Conservation (phyloP, 805 yeast genomes). For the Metschnikowia anglica region DNA sequence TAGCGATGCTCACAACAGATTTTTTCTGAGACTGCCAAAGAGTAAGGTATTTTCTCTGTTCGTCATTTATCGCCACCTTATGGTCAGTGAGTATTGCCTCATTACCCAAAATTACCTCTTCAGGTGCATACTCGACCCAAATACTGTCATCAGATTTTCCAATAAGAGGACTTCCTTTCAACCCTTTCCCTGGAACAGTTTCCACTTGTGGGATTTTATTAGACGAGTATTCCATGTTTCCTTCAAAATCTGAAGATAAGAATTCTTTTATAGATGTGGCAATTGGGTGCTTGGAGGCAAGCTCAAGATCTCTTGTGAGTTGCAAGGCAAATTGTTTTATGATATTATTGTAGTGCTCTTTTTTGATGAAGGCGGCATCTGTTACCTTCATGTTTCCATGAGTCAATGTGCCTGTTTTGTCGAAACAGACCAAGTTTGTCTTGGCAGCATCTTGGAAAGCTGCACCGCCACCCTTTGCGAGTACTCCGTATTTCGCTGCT, state of each 20-base stretch:
- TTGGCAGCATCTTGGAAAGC: conserved; percentile 77
- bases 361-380: conserved; percentile 38
- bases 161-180: conserved; percentile 43
- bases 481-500: conserved; percentile 73
- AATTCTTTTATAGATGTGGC: conserved; percentile 53
- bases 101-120: conserved; percentile 54
- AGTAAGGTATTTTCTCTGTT: conserved; percentile 36
- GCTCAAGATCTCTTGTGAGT: conserved; percentile 57
- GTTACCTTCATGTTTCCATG: conserved; percentile 61
- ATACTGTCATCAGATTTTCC: conserved; percentile 22
- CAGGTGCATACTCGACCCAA: conserved; percentile 37
- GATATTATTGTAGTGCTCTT: conserved; percentile 17
- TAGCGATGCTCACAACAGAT: conserved; percentile 58
- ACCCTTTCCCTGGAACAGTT: conserved; percentile 61
- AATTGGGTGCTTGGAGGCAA: conserved; percentile 66
- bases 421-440: conserved; percentile 66
- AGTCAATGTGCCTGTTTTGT: conserved; percentile 78
- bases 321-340: conserved; percentile 39
- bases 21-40: conserved; percentile 65
- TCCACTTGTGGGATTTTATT: conserved; percentile 48
- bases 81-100: conserved; percentile 55
- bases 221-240: conserved; percentile 16
- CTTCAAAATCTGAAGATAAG: conserved; percentile 10
- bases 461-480: conserved; percentile 79
- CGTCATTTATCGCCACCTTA: conserved; percentile 36